A percentile compares a stretch with the other conserved stretches of the same genome.
These are phyloP conservation scores for Polyporus arcularius DNA, from an alignment of 768 basidiomycete genomes.

Conservation along the genomic window DNA sequence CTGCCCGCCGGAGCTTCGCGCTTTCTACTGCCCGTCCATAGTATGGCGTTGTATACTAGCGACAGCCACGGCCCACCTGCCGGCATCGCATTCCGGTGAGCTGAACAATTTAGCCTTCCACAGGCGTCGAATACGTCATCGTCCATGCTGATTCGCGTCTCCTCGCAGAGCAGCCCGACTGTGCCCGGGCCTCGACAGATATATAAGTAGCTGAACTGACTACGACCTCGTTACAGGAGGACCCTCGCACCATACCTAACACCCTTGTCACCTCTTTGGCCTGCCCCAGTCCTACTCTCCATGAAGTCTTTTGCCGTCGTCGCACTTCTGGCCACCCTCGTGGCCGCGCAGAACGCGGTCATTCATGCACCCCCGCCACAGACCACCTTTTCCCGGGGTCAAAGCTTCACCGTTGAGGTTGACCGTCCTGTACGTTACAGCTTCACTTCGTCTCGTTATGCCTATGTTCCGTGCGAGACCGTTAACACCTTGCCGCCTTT, in stretches of 20 bases:
- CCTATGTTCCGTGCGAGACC: background rate
- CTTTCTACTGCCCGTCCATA: too few relatives aligned
- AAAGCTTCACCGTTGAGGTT: conserved; percentile 12
- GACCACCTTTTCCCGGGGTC: conserved; percentile 1
- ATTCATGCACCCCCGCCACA: conserved; percentile 1
- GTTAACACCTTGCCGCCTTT: background rate
- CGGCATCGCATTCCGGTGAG: too few relatives aligned
- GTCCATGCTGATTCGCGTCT: background rate
- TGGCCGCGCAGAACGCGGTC: conserved; percentile 9
- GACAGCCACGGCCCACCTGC: too few relatives aligned
- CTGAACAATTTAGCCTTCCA: too few relatives aligned
- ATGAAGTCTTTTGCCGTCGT: background rate
- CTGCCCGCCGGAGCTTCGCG: too few relatives aligned
- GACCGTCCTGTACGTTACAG: background rate
- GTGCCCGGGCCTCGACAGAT: background rate
- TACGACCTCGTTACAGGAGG: too few relatives aligned
- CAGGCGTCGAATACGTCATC: too few relatives aligned
- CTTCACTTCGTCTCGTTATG: background rate
- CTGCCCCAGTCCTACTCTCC: background rate
- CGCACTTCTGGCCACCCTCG: conserved; percentile 21
- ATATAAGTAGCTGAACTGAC: too few relatives aligned
- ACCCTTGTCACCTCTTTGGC: too few relatives aligned
- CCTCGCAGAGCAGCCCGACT: background rate
- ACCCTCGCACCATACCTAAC: too few relatives aligned
- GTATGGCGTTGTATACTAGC: too few relatives aligned